A percentile compares a stretch with the other conserved stretches of the same genome.
Evolutionary conservation across 306 rosid genomes (phyloP).

Genomic region (Datisca glomerata): DNA sequence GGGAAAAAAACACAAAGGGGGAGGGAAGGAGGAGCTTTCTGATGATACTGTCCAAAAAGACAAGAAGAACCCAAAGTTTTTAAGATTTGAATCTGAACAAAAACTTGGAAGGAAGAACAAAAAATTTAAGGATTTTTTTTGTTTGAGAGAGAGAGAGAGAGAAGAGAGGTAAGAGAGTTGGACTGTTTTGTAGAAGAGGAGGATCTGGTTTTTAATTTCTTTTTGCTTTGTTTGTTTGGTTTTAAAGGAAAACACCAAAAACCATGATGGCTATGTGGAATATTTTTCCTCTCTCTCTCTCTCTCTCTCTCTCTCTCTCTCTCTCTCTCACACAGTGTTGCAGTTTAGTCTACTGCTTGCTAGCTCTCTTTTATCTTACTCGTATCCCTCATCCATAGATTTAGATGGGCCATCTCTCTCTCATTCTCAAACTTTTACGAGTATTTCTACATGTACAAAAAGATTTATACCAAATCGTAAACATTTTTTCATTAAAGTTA

Average conservation of each 20-base stretch:
- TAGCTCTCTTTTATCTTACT: slow-evolving; percentile 38
- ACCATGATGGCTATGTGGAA: slow-evolving; percentile 24
- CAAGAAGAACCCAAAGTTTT: slow-evolving; percentile 7
- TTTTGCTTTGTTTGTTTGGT: slow-evolving; percentile 38
- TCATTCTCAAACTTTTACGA: slow-evolving; percentile 6
- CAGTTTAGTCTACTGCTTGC: slow-evolving; percentile 18
- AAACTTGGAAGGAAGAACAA: slow-evolving; percentile 2
- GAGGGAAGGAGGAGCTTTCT: too few relatives aligned
- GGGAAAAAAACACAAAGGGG: too few relatives aligned
- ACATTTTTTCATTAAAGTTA: too few relatives aligned
- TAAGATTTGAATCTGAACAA: slow-evolving; percentile 36
- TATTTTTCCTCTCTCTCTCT: slow-evolving; percentile 15
- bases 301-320: slow-evolving; percentile 7
- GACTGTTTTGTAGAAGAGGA: slow-evolving; percentile 14
- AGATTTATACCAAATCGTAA: not conserved
- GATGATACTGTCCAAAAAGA: slow-evolving; percentile 7
- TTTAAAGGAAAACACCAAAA: slow-evolving; percentile 52
- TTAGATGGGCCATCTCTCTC: slow-evolving; percentile 61
- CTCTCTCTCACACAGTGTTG: slow-evolving; percentile 15
- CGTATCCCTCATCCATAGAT: slow-evolving; percentile 55
- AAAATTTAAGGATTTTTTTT: not conserved
- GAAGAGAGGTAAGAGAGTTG: slow-evolving; percentile 13
- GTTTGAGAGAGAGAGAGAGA: too few relatives aligned
- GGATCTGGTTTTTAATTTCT: slow-evolving; percentile 31
- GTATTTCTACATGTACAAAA: not conserved